Conservation (phyloP, 2,329 filamentous ascomycete genomes). For the Epichloe bromicola region DNA sequence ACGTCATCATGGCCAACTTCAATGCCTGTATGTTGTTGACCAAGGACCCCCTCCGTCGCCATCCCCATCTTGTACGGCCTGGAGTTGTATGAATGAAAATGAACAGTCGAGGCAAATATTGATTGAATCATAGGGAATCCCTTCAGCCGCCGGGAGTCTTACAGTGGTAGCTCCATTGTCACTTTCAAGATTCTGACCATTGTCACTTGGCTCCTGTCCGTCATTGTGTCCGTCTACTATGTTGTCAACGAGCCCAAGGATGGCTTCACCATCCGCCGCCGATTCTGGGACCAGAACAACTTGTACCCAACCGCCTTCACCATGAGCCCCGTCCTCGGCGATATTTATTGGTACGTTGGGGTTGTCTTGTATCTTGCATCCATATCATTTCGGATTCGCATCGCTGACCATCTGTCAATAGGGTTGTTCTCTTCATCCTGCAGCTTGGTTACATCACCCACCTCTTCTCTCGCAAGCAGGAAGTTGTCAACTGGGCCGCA, state of each 20-base stretch:
- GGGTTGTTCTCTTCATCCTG: slow-evolving; percentile 59
- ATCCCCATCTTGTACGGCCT: too few relatives aligned
- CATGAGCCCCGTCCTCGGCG: slow-evolving; percentile 49
- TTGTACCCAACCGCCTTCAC: slow-evolving; percentile 59
- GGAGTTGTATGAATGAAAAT: too few relatives aligned
- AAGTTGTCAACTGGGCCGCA: slow-evolving; percentile 54
- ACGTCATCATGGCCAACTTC: slow-evolving; percentile 8
- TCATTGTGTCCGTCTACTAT: slow-evolving; percentile 65
- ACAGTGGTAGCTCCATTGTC: slow-evolving; percentile 46
- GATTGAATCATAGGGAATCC: slow-evolving; percentile 50
- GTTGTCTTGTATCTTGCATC: not conserved
- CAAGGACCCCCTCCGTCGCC: too few relatives aligned
- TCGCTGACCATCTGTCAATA: slow-evolving; percentile 17
- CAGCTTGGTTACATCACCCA: slow-evolving; percentile 66
- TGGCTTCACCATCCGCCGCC: slow-evolving; percentile 42
- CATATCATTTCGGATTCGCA: not conserved
- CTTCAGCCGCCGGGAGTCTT: slow-evolving; percentile 57
- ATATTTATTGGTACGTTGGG: slow-evolving; percentile 61
- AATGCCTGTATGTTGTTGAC: slow-evolving; percentile 5
- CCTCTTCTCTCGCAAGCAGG: slow-evolving; percentile 56
- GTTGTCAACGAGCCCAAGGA: slow-evolving; percentile 51
- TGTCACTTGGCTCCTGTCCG: slow-evolving; percentile 60
- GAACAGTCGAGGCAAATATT: not conserved
- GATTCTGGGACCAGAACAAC: slow-evolving; percentile 65
- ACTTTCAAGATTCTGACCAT: slow-evolving; percentile 66